These are phyloP conservation scores for Xylariaceae sp. DNA, from an alignment of 2,329 filamentous ascomycete genomes.

Conservation along the genomic window DNA sequence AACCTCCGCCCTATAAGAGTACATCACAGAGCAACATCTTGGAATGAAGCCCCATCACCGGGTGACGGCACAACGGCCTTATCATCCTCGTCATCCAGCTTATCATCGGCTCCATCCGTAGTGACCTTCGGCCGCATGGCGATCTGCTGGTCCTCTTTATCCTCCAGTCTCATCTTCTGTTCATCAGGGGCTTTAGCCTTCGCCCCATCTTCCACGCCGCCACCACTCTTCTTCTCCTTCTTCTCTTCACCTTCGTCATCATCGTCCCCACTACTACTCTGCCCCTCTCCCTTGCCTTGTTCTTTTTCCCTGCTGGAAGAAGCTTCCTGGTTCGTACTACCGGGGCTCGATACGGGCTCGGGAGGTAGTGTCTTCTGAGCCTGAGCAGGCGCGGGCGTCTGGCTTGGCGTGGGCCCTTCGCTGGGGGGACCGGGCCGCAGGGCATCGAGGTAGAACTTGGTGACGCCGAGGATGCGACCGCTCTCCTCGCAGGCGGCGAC, in stretches of 20 bases:
- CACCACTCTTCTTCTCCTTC: no score
- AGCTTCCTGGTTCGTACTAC: slow-evolving; percentile 15
- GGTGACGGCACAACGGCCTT: slow-evolving; percentile 45
- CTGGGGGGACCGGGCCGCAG: slow-evolving; percentile 43
- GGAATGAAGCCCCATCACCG: slow-evolving; percentile 56
- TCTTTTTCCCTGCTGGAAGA: slow-evolving; percentile 19
- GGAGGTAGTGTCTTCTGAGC: slow-evolving; percentile 29
- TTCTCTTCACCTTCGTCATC: slow-evolving; percentile 32
- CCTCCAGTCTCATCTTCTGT: slow-evolving; percentile 54
- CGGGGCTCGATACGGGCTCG: slow-evolving; percentile 19
- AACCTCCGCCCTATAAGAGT: background rate
- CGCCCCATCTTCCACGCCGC: slow-evolving; percentile 25
- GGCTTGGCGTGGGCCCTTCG: slow-evolving; percentile 32
- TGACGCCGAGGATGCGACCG: slow-evolving; percentile 87
- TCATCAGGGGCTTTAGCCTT: slow-evolving; percentile 38
- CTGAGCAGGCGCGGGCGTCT: slow-evolving; percentile 17
- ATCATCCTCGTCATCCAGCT: slow-evolving; percentile 33
- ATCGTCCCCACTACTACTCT: slow-evolving; percentile 15
- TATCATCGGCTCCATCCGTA: slow-evolving; percentile 31
- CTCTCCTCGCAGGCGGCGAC: slow-evolving; percentile 93
- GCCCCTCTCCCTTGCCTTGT: slow-evolving; percentile 7
- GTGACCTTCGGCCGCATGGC: slow-evolving; percentile 42
- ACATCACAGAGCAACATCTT: slow-evolving; percentile 56
- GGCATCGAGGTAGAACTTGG: slow-evolving; percentile 94
- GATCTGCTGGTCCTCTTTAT: slow-evolving; percentile 52